A percentile compares a stretch with the other conserved stretches of the same genome.
Evolutionary conservation across 306 rosid genomes (phyloP).

Genomic region (Sphenostylis stenocarpa): DNA sequence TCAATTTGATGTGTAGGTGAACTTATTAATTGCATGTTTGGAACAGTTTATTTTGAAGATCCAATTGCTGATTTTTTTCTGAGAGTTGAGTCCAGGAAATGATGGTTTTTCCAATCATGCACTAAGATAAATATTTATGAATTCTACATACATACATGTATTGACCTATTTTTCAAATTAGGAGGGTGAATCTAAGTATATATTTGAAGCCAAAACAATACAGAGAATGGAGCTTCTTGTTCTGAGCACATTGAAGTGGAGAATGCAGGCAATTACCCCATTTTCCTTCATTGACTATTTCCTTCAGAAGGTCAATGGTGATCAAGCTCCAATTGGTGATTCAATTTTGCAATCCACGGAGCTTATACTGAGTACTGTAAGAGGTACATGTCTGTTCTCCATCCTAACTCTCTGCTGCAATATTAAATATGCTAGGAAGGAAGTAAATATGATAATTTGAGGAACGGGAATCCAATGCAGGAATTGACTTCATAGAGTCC

Average conservation of each 20-base stretch:
- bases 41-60: neutral
- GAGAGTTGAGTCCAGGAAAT: neutral
- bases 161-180: neutral
- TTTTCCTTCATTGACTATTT: slow-evolving; percentile 82
- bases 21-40: neutral
- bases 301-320: slow-evolving; percentile 63
- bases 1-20: neutral
- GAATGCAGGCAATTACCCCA: slow-evolving; percentile 91
- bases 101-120: neutral
- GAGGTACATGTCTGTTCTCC: slow-evolving; percentile 43
- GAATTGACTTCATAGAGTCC: slow-evolving; percentile 81
- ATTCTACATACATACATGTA: neutral
- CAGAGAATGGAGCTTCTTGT: slow-evolving; percentile 87
- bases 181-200: slow-evolving; percentile 69
- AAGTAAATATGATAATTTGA: slow-evolving; percentile 28
- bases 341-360: slow-evolving; percentile 56
- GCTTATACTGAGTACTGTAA: slow-evolving; percentile 54
- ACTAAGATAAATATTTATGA: neutral
- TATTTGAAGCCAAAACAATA: slow-evolving; percentile 80
- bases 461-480: slow-evolving; percentile 72
- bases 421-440: slow-evolving; percentile 21
- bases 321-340: slow-evolving; percentile 36
- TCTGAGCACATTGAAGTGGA: slow-evolving; percentile 84
- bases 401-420: neutral
- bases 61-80: neutral